Percentiles rank a stretch among this genome's conserved stretches.
Conservation (phyloP, 1,284 basidiomycete genomes). For the Ustilago xerochloae region DNA sequence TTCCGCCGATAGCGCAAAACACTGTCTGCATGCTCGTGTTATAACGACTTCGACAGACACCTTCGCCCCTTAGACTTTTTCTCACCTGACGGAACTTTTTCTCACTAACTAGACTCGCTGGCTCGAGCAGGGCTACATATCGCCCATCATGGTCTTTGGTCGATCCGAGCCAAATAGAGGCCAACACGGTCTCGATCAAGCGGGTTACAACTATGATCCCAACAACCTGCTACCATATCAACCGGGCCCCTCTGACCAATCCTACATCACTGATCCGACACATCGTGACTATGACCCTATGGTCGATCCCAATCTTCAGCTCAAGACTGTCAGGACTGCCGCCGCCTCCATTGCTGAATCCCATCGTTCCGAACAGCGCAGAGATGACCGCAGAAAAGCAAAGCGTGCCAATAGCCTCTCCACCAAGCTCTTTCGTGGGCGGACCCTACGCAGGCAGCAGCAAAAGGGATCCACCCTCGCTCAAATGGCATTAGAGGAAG, state of each 20-base stretch:
- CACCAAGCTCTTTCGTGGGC: constrained; percentile 53
- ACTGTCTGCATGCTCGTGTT: constrained; percentile 2
- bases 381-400: constrained; percentile 50
- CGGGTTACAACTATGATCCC: constrained; percentile 54
- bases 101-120: not conserved
- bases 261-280: constrained; percentile 56
- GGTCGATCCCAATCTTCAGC: constrained; percentile 62
- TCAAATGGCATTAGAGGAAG: constrained; percentile 37
- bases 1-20: not conserved
- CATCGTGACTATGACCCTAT: constrained; percentile 63
- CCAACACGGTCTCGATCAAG: constrained; percentile 25
- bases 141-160: constrained; percentile 32
- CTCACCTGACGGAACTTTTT: not conserved
- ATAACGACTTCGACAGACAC: not conserved
- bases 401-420: constrained; percentile 49
- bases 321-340: constrained; percentile 62
- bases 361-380: constrained; percentile 58
- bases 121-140: not conserved
- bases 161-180: constrained; percentile 12
- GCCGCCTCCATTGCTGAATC: constrained; percentile 63
- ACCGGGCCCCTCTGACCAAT: constrained; percentile 36
- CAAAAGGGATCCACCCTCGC: constrained; percentile 34
- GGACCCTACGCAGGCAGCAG: constrained; percentile 43
- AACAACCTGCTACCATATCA: constrained; percentile 52
- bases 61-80: not conserved